These are phyloP conservation scores for Mycena kentingensis DNA, from an alignment of 768 basidiomycete genomes.

Conservation along the genomic window DNA sequence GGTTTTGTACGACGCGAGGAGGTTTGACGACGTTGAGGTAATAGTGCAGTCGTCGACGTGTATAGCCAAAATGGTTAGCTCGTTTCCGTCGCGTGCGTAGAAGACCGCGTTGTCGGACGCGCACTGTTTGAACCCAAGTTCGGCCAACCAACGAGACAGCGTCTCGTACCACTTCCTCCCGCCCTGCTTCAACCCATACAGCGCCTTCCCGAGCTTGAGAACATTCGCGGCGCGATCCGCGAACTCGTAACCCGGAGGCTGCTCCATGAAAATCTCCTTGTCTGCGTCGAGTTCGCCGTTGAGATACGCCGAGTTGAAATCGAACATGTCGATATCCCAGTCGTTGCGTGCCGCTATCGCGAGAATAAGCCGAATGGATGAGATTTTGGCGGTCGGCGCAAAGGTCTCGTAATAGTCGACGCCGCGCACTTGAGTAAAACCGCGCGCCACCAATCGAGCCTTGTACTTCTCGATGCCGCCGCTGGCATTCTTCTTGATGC, in stretches of 20 bases:
- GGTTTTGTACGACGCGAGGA: slow-evolving; percentile 7
- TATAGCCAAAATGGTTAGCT: slow-evolving; percentile 6
- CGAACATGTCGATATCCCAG: no score
- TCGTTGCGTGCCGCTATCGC: no score
- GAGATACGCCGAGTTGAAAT: no score
- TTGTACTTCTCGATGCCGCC: slow-evolving; percentile 35
- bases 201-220: slow-evolving; percentile 17
- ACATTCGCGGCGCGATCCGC: slow-evolving; percentile 10
- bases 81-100: neutral
- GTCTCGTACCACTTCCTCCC: slow-evolving; percentile 22
- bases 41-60: slow-evolving; percentile 24
- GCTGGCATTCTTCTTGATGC: slow-evolving; percentile 16
- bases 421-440: no score
- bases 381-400: slow-evolving; percentile 24
- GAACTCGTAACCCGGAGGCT: slow-evolving; percentile 26
- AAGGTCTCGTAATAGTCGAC: no score
- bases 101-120: no score
- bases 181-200: slow-evolving; percentile 29
- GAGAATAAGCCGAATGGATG: slow-evolving; percentile 21
- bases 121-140: neutral
- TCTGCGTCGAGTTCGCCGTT: slow-evolving; percentile 18
- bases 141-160: neutral
- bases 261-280: slow-evolving; percentile 36
- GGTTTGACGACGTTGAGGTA: neutral
- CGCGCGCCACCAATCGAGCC: slow-evolving; percentile 30